These are phyloP conservation scores for Agrocybe pediades DNA, from an alignment of 768 basidiomycete species.

Conservation along the genomic window DNA sequence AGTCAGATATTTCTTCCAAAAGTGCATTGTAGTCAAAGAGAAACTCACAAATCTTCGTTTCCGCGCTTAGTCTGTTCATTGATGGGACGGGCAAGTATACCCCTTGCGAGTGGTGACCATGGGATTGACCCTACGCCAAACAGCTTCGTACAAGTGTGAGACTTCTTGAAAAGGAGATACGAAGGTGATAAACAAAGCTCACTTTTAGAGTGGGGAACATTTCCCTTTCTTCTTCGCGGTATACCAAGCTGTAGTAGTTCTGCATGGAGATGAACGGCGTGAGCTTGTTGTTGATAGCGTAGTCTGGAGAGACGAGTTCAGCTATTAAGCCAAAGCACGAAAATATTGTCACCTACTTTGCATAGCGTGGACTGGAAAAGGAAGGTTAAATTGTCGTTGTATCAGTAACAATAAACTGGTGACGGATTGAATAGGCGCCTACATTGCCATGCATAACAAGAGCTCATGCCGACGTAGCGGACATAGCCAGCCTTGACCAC, in stretches of 20 bases:
- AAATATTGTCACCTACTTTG: too few species aligned
- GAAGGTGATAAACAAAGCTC: too few species aligned
- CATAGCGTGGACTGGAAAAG: slow-evolving; percentile 50
- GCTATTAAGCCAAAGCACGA: background rate
- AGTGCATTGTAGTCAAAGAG: background rate
- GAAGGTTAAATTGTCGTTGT: background rate
- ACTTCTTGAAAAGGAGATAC: too few species aligned
- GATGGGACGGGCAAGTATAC: slow-evolving; percentile 50
- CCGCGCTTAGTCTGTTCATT: slow-evolving; percentile 40
- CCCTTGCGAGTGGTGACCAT: slow-evolving; percentile 60
- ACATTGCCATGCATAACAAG: slow-evolving; percentile 61
- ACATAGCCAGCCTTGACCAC: slow-evolving; percentile 68
- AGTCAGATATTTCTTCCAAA: too few species aligned
- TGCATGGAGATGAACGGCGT: slow-evolving; percentile 71
- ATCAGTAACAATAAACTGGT: too few species aligned
- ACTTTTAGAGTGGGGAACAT: slow-evolving; percentile 62
- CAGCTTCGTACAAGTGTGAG: too few species aligned
- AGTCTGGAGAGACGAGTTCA: slow-evolving; percentile 39
- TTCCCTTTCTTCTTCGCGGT: slow-evolving; percentile 66
- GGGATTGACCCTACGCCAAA: slow-evolving; percentile 59
- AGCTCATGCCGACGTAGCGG: slow-evolving; percentile 62
- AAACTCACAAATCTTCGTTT: slow-evolving; percentile 35
- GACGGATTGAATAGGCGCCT: slow-evolving; percentile 14
- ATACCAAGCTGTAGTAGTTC: slow-evolving; percentile 60
- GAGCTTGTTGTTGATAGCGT: slow-evolving; percentile 57